Base-by-base conservation (phyloP, 495 filamentous ascomycete species). In the Collariella sp. region DNA sequence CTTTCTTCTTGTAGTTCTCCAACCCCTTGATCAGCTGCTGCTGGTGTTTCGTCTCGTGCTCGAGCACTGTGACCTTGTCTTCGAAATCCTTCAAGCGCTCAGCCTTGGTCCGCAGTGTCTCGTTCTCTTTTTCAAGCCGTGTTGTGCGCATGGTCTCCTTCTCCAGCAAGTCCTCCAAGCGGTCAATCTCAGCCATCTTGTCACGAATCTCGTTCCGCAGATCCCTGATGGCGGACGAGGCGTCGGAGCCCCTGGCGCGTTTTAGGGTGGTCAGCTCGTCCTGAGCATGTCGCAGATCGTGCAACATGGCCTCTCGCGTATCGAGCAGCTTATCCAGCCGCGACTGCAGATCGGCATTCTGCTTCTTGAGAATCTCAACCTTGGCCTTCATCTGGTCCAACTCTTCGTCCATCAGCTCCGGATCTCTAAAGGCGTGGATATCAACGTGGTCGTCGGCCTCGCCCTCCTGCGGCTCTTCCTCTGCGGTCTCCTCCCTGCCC, bases 11-110 rank as follows among this genome's bases (percentile, higher is more conserved):
- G 59, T 85, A 84, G 54, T 87, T 85, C 52, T 89, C 86, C 0
- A 81, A 77, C 15, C 79, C 81, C 60, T 89, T 94, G 23, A 88
- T 85, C 64, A 88, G 88, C 67, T 86, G 85, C n/a, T 79, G 73
- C 7, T 91, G 77, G 54, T 89, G 81, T 50, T 85, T 84, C 35
- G 83, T 81, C 46, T 89, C 83, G 16, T 79, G 81, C 54, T 83
- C 84, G 35, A 91, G 76, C 53, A 87, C 79, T 44, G 79, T 73
- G 33, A 84, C 68, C 59, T 84, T 76, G 60, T 80, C 77, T 34
- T 75, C 63, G 18, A 75, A 60, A 31, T 70, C 60, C 46, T 72
- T 66, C 7, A 79, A 69, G 36, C 71, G 72, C 34, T 70, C 67
- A 23, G 72, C 66, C 36, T 65, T 71, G 35, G 70, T 62, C 15